These are phyloP conservation scores for Diplocarpon rosae DNA, from an alignment of 2,329 filamentous ascomycete genomes.

Conservation along the genomic window DNA sequence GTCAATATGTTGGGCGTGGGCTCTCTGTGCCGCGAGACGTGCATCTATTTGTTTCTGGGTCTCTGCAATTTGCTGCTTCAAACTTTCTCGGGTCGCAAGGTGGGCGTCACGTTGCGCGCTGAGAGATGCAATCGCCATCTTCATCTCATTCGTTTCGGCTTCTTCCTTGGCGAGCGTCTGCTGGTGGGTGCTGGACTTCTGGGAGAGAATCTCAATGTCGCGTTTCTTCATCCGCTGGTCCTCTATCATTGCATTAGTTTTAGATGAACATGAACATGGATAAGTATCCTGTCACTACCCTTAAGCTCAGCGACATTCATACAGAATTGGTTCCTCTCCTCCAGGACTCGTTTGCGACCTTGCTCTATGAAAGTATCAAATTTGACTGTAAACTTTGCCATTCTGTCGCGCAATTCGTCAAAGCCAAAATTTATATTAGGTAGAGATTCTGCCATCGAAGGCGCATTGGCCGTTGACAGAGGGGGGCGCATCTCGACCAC, in stretches of 20 bases:
- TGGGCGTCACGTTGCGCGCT: constrained; percentile 50
- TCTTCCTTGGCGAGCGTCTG: constrained; percentile 68
- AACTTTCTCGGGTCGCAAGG: constrained; percentile 42
- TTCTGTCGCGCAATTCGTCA: constrained; percentile 87
- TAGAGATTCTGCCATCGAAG: constrained; percentile 65
- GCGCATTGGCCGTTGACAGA: constrained; percentile 44
- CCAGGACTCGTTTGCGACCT: constrained; percentile 76
- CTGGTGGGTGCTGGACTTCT: constrained; percentile 59
- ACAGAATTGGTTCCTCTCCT: constrained; percentile 89
- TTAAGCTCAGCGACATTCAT: constrained; percentile 83
- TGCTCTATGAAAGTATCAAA: constrained; percentile 94
- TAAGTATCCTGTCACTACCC: constrained; percentile 42
- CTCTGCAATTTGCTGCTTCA: constrained; percentile 51
- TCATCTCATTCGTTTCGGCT: constrained; percentile 67
- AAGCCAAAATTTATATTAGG: constrained; percentile 93
- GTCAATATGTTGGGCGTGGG: constrained; percentile 64
- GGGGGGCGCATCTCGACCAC: constrained; percentile 38
- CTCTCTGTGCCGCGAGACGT: constrained; percentile 58
- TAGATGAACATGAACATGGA: background rate
- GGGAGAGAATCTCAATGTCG: constrained; percentile 71
- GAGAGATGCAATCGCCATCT: constrained; percentile 47
- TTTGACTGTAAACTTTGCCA: constrained; percentile 80
- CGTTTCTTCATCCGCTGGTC: constrained; percentile 82
- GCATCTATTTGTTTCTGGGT: constrained; percentile 61
- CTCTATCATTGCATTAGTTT: constrained; percentile 46